Conservation (phyloP, 73 alveolate genomes). For the Breviolum minutum region DNA sequence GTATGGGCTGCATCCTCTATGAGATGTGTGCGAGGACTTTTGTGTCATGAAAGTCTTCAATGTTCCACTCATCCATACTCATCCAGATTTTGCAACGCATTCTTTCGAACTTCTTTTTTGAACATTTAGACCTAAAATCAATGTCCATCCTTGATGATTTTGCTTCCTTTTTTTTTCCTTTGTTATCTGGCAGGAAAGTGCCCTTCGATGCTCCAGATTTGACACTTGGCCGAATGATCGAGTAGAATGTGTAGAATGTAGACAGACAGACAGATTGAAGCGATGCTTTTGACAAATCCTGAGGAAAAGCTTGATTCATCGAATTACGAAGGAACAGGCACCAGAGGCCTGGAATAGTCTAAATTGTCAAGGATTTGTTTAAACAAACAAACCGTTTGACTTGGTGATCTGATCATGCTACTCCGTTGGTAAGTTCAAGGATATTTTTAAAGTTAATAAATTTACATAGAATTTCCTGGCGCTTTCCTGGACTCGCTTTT, state of each 20-base stretch:
- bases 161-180: too few relatives aligned
- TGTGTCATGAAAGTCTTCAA: neutral
- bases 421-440: too few relatives aligned
- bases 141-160: too few relatives aligned
- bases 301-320: constrained; percentile 82
- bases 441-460: too few relatives aligned
- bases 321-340: constrained; percentile 80
- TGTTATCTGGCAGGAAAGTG: constrained; percentile 42
- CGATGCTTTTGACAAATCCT: neutral
- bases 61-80: neutral
- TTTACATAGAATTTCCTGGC: too few relatives aligned
- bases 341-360: constrained; percentile 15
- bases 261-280: neutral
- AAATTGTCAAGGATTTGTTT: neutral
- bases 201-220: constrained; percentile 96
- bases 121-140: neutral
- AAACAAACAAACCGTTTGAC: neutral
- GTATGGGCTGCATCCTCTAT: constrained; percentile 97
- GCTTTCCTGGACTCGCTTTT: too few relatives aligned
- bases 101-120: neutral
- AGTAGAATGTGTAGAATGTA: neutral
- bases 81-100: too few relatives aligned
- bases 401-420: too few relatives aligned
- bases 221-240: neutral
- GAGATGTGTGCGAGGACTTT: constrained; percentile 96